Percentiles rank a stretch among this genome's conserved stretches.
These are phyloP conservation scores for Rutstroemia sydowiana DNA, from an alignment of 2,329 filamentous ascomycete species.

Conservation along the genomic window DNA sequence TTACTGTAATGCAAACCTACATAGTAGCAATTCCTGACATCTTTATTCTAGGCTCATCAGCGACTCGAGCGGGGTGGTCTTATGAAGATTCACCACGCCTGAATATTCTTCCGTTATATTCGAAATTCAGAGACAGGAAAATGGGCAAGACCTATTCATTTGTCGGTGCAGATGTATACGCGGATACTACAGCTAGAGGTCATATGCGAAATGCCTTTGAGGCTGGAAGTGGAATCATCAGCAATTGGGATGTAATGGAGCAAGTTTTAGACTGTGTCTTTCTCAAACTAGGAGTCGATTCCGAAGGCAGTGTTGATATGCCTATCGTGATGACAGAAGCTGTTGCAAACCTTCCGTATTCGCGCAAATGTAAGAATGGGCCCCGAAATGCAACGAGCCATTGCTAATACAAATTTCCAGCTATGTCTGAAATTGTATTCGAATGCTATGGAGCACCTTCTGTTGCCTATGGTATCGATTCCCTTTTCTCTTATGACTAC, in stretches of 20 bases:
- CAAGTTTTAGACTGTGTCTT: slow-evolving; percentile 91
- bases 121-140: slow-evolving; percentile 92
- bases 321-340: slow-evolving; percentile 95
- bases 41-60: slow-evolving; percentile 65
- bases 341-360: slow-evolving; percentile 83
- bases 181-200: slow-evolving; percentile 84
- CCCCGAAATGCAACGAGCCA: too few relatives aligned
- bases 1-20: slow-evolving; percentile 9
- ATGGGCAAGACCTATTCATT: slow-evolving; percentile 87
- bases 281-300: slow-evolving; percentile 83
- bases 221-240: slow-evolving; percentile 79
- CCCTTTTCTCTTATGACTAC: slow-evolving; percentile 89
- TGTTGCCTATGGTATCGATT: slow-evolving; percentile 90
- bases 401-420: slow-evolving; percentile 40
- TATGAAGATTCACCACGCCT: slow-evolving; percentile 80
- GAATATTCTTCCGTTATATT: slow-evolving; percentile 79
- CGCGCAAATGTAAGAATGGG: slow-evolving; percentile 65
- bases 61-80: slow-evolving; percentile 90
- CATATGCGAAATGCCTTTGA: slow-evolving; percentile 91
- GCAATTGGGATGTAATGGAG: slow-evolving; percentile 98
- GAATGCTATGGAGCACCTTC: slow-evolving; percentile 91
- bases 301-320: slow-evolving; percentile 68
- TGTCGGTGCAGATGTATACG: slow-evolving; percentile 85
- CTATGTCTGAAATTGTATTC: slow-evolving; percentile 96
- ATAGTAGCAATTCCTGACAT: slow-evolving; percentile 13